Evolutionary conservation across 2,329 filamentous ascomycete species (phyloP).

Genomic region (Claviceps cyperi): DNA sequence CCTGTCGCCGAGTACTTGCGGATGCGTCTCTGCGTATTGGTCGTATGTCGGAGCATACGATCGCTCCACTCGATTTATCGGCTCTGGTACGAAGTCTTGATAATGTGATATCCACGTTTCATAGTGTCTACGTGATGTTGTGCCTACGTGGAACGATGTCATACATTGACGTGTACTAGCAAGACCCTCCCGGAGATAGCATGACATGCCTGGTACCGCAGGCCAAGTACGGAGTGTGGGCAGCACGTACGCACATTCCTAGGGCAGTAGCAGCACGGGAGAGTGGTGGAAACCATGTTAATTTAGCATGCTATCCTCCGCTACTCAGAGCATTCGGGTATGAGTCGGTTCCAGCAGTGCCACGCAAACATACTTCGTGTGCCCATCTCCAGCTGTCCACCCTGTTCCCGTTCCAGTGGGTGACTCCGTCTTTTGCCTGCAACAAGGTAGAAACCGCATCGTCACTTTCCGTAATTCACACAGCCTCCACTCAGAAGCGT

Average conservation of each 20-base stretch:
- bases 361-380: constrained; percentile 50
- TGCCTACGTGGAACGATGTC: no score
- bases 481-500: no score
- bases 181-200: no score
- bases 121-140: no score
- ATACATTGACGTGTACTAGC: no score
- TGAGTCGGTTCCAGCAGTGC: constrained; percentile 47
- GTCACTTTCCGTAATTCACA: no score
- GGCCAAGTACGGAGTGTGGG: background rate
- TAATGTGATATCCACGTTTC: no score
- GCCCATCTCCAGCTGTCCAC: constrained; percentile 44
- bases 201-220: no score
- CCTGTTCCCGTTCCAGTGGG: constrained; percentile 49
- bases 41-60: no score
- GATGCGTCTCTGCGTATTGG: background rate
- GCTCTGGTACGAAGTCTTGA: no score
- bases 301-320: constrained; percentile 40
- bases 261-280: background rate
- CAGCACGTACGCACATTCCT: background rate
- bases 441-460: constrained; percentile 18
- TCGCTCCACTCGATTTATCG: no score
- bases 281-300: constrained; percentile 38
- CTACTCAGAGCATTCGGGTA: constrained; percentile 38
- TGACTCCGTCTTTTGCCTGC: constrained; percentile 60
- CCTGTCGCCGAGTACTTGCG: background rate